These are phyloP conservation scores for Tetrapisispora nanseiensis DNA, from an alignment of 805 yeast species.

Conservation along the genomic window DNA sequence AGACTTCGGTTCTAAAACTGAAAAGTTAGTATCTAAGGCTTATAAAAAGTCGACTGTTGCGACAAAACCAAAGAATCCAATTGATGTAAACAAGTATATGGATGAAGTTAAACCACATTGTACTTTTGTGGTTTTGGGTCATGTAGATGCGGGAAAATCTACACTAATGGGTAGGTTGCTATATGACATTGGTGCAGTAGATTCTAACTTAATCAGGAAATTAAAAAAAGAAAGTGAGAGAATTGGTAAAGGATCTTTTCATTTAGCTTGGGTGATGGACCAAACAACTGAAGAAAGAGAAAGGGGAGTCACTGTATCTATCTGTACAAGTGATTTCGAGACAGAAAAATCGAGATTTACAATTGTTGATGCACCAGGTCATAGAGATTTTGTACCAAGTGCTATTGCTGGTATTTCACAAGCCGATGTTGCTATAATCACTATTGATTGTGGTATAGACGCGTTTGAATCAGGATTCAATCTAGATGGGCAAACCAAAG, in stretches of 20 bases:
- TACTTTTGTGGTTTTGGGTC: constrained; percentile 96
- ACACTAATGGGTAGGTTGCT: constrained; percentile 97
- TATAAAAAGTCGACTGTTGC: constrained; percentile 23
- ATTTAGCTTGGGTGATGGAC: constrained; percentile 98
- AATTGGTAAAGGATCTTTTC: constrained; percentile 99
- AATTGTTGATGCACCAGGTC: constrained; percentile 98
- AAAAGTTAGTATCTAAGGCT: constrained; percentile 11
- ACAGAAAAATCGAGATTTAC: constrained; percentile 93
- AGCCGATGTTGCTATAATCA: constrained; percentile 94
- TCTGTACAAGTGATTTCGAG: constrained; percentile 93
- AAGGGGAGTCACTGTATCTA: constrained; percentile 98
- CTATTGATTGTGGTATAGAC: constrained; percentile 94
- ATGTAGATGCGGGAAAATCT: constrained; percentile 98
- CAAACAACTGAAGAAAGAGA: constrained; percentile 96
- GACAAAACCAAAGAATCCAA: constrained; percentile 31
- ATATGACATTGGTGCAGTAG: constrained; percentile 90
- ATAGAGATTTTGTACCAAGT: constrained; percentile 93
- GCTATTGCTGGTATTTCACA: constrained; percentile 99
- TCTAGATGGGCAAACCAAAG: constrained; percentile 97
- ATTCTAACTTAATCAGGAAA: constrained; percentile 91
- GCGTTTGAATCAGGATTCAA: constrained; percentile 98
- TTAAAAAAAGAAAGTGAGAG: constrained; percentile 95
- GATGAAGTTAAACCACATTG: constrained; percentile 90
- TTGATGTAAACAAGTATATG: constrained; percentile 66
- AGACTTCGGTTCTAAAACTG: constrained; percentile 16